A percentile compares a stretch with the other conserved stretches of the same genome.
Conservation (phyloP, 2,329 filamentous ascomycete genomes). For the Trichoderma guizhouense region DNA sequence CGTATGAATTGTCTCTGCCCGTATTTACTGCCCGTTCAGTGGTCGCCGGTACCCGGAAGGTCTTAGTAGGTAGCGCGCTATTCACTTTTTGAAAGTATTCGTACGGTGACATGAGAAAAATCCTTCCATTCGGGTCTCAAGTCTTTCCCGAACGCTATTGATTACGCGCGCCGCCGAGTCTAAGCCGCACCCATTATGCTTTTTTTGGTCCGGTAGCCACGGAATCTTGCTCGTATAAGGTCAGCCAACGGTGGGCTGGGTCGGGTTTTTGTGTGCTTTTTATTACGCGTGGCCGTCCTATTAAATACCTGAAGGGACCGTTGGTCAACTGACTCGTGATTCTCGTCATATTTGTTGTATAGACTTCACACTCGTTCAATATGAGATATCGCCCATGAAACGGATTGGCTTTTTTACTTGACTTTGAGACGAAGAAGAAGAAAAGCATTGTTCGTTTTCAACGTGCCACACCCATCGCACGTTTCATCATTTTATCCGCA, state of each 20-base stretch:
- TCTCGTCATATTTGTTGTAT: neutral
- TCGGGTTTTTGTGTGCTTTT: neutral
- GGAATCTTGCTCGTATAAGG: conserved; percentile 10
- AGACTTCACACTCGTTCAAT: conserved; percentile 1
- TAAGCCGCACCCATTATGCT: conserved; percentile 3
- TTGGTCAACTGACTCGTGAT: neutral
- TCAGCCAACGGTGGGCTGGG: conserved; percentile 6
- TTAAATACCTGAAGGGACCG: conserved; percentile 12
- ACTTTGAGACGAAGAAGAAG: neutral
- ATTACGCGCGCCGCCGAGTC: neutral
- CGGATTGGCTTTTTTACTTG: neutral
- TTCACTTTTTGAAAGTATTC: neutral
- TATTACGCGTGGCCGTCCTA: conserved; percentile 17
- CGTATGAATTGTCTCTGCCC: neutral
- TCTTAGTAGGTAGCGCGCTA: neutral
- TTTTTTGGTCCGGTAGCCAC: conserved; percentile 7
- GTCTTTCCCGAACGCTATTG: neutral
- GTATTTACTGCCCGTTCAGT: neutral
- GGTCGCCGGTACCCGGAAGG: neutral
- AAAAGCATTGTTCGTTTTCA: neutral
- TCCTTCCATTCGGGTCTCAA: conserved; percentile 5
- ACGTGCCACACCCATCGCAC: neutral
- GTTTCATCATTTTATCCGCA: neutral
- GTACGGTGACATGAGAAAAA: conserved; percentile 1
- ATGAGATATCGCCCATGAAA: conserved; percentile 4